A percentile compares a stretch with the other conserved stretches of the same genome.
phyloP scores from a whole-genome alignment of 1,284 basidiomycete genomes.

The Fomitopsis schrenkii region DNA sequence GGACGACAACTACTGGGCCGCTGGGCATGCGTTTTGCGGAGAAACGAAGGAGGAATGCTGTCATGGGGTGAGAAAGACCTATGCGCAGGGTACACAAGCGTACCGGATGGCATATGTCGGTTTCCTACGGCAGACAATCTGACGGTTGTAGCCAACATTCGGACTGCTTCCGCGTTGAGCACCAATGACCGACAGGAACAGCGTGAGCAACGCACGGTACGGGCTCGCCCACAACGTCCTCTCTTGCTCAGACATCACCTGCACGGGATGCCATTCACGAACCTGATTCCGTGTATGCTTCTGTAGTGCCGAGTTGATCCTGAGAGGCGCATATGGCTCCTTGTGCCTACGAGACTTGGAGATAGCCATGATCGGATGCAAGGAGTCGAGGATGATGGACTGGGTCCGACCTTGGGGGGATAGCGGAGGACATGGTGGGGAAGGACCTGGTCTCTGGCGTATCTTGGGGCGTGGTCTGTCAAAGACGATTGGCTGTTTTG shows the following conservation, averaged over 20 bases:
- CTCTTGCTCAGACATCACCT: constrained; percentile 60
- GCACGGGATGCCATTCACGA: constrained; percentile 32
- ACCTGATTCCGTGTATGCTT: background rate
- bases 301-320: constrained; percentile 4
- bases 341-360: constrained; percentile 14
- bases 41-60: constrained; percentile 68
- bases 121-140: constrained; percentile 50
- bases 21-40: constrained; percentile 40
- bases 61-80: background rate
- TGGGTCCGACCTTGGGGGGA: constrained; percentile 16
- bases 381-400: constrained; percentile 20
- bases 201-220: constrained; percentile 49
- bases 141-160: constrained; percentile 65
- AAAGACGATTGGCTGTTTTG: constrained; percentile 1
- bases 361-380: constrained; percentile 15
- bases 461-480: background rate
- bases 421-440: constrained; percentile 16
- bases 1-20: constrained; percentile 35
- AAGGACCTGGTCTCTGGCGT: constrained; percentile 3
- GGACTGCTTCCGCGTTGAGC: constrained; percentile 39
- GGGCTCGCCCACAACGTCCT: constrained; percentile 67
- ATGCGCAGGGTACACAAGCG: constrained; percentile 4
- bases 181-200: background rate
- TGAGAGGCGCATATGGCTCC: constrained; percentile 6
- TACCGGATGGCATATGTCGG: constrained; percentile 55